These are phyloP conservation scores for Niebla homalea DNA, from an alignment of 495 filamentous ascomycete species.

Conservation along the genomic window DNA sequence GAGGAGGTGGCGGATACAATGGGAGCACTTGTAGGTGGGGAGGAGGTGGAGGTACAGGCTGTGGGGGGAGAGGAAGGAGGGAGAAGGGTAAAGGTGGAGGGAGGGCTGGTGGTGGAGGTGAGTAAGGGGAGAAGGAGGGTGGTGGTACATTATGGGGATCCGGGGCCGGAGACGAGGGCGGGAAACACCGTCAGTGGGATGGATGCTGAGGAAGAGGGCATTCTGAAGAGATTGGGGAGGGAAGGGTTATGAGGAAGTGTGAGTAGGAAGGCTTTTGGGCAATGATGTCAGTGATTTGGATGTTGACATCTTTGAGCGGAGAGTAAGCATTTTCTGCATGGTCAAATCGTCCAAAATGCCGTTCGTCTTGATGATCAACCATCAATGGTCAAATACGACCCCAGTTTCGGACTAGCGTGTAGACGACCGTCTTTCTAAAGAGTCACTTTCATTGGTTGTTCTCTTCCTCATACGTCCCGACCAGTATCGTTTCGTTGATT, in stretches of 20 bases:
- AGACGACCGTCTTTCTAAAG: too few species aligned
- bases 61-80: neutral
- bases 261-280: neutral
- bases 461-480: too few species aligned
- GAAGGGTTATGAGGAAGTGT: conserved; percentile 28
- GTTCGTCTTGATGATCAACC: too few species aligned
- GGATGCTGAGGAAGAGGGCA: conserved; percentile 28
- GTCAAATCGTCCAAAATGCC: too few species aligned
- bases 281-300: too few species aligned
- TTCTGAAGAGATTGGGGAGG: conserved; percentile 30
- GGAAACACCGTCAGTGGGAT: conserved; percentile 36
- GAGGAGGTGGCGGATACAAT: conserved; percentile 55
- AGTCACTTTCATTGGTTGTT: too few species aligned
- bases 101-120: conserved; percentile 47
- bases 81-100: conserved; percentile 13
- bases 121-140: conserved; percentile 34
- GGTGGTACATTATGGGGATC: conserved; percentile 42
- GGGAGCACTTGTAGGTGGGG: conserved; percentile 43
- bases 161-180: conserved; percentile 34
- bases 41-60: conserved; percentile 20
- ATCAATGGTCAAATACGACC: too few species aligned
- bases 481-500: too few species aligned
- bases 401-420: too few species aligned
- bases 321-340: too few species aligned
- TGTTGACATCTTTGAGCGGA: too few species aligned